Percentiles rank a stretch among this genome's conserved stretches.
Conservation (phyloP, 2,329 filamentous ascomycete genomes). For the Eurotiales sp. region DNA sequence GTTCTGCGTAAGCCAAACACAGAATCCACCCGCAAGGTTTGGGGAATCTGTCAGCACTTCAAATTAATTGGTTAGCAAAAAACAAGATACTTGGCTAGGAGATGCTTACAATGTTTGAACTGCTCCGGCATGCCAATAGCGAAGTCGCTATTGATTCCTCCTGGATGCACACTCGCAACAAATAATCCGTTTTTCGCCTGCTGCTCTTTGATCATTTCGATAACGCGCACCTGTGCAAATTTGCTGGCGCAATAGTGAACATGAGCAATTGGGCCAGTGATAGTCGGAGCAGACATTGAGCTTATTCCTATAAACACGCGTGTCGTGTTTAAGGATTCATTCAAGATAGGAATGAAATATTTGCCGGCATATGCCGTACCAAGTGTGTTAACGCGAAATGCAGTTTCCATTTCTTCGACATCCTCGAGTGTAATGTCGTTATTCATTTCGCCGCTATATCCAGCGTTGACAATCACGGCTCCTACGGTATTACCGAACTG, state of each 20-base stretch:
- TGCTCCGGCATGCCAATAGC: constrained; percentile 25
- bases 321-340: constrained; percentile 22
- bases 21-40: constrained; percentile 23
- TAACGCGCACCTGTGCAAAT: constrained; percentile 33
- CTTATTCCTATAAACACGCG: constrained; percentile 29
- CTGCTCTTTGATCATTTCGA: constrained; percentile 38
- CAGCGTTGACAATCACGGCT: constrained; percentile 22
- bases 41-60: constrained; percentile 22
- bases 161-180: constrained; percentile 33
- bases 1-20: constrained; percentile 22
- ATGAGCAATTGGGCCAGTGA: constrained; percentile 37
- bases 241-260: constrained; percentile 31
- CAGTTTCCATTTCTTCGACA: constrained; percentile 31
- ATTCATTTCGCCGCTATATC: constrained; percentile 32
- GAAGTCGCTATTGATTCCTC: constrained; percentile 35
- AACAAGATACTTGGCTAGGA: neutral
- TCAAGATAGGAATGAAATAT: constrained; percentile 31
- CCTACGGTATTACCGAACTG: constrained; percentile 20
- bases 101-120: constrained; percentile 16
- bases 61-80: constrained; percentile 4
- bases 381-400: constrained; percentile 35
- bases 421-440: constrained; percentile 29
- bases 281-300: constrained; percentile 31
- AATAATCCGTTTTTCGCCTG: constrained; percentile 25
- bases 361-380: constrained; percentile 36